These are phyloP conservation scores for Didymella pomorum DNA, from an alignment of 2,329 filamentous ascomycete genomes.

Conservation along the genomic window DNA sequence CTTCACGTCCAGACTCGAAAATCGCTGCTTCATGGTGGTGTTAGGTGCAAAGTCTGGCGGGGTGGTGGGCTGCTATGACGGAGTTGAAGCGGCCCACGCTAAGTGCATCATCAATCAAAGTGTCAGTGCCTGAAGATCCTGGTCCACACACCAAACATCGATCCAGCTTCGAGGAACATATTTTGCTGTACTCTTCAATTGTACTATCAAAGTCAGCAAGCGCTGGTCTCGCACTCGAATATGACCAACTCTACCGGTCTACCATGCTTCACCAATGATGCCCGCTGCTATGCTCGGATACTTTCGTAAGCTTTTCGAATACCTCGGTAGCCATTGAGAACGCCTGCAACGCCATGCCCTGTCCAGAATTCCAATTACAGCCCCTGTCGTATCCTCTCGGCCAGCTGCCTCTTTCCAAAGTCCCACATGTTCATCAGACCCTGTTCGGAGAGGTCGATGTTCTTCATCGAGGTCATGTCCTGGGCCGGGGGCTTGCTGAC, in stretches of 20 bases:
- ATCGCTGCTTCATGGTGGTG: conserved; percentile 76
- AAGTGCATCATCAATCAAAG: background rate
- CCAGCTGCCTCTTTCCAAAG: conserved; percentile 89
- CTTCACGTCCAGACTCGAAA: conserved; percentile 81
- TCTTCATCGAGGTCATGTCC: conserved; percentile 86
- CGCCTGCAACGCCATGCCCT: conserved; percentile 45
- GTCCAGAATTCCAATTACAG: conserved; percentile 32
- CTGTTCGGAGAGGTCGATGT: conserved; percentile 94
- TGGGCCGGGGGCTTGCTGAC: conserved; percentile 92
- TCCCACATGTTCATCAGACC: conserved; percentile 93
- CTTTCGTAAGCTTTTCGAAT: conserved; percentile 13
- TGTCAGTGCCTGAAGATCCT: background rate
- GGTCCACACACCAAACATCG: background rate
- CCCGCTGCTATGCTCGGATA: conserved; percentile 27
- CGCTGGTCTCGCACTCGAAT: conserved; percentile 8
- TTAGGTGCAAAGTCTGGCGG: conserved; percentile 43
- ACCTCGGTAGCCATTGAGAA: conserved; percentile 30
- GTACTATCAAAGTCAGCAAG: conserved; percentile 14
- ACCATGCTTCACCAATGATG: conserved; percentile 8
- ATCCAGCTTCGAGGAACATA: background rate
- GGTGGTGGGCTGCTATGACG: conserved; percentile 43
- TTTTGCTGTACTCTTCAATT: background rate
- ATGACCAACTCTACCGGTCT: conserved; percentile 21
- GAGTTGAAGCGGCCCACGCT: background rate
- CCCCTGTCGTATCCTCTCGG: conserved; percentile 88